Percentiles rank a stretch among this genome's conserved stretches.
Evolutionary conservation across 179 eudicot genomes (phyloP).

Genomic region (Beta lomatogona): DNA sequence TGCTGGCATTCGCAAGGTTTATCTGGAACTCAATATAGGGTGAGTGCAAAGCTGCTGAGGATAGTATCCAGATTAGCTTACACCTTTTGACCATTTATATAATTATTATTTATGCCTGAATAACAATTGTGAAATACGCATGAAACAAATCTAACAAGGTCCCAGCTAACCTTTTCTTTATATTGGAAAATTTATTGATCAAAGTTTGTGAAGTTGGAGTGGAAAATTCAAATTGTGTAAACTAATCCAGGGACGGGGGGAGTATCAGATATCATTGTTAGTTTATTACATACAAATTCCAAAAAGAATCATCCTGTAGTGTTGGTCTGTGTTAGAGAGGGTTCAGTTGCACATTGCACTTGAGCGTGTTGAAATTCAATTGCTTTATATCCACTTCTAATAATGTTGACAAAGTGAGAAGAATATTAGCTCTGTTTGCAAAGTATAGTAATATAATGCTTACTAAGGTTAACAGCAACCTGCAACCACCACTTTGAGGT

Average conservation of each 20-base stretch:
- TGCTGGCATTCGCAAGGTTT: conserved; percentile 59
- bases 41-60: conserved; percentile 36
- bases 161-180: too few species aligned
- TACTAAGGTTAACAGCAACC: not conserved
- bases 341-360: not conserved
- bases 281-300: not conserved
- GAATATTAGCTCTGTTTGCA: not conserved
- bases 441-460: not conserved
- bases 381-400: not conserved
- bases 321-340: not conserved
- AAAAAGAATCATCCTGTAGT: not conserved
- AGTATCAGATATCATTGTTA: too few species aligned
- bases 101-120: not conserved
- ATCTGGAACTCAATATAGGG: conserved; percentile 82
- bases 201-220: too few species aligned
- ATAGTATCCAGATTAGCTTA: too few species aligned
- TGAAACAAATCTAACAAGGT: too few species aligned
- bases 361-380: not conserved
- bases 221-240: too few species aligned
- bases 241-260: too few species aligned
- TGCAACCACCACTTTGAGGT: not conserved
- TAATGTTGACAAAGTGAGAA: not conserved
- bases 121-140: too few species aligned
- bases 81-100: not conserved
- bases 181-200: too few species aligned